phyloP scores from a whole-genome alignment of 768 basidiomycete genomes.

The Pisolithus marmoratus region DNA sequence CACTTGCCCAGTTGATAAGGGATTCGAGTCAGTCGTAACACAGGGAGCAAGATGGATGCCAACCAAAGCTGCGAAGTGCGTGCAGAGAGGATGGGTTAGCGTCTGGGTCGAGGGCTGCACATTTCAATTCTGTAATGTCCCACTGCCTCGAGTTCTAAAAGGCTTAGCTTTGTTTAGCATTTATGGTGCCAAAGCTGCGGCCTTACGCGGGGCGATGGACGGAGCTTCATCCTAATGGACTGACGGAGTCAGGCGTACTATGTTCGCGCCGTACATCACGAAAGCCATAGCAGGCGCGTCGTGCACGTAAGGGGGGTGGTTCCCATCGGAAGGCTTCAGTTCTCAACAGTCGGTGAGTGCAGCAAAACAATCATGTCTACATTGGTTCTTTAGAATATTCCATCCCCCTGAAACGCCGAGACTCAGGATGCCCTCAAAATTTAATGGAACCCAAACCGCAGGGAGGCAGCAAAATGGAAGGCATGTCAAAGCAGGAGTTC shows the following conservation, averaged over 20 bases:
- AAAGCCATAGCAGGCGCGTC: not conserved
- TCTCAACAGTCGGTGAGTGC: not conserved
- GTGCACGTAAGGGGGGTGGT: not conserved
- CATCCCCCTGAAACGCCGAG: not conserved
- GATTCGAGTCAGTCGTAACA: not conserved
- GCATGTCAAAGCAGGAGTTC: not conserved
- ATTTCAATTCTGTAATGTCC: not conserved
- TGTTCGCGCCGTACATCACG: not conserved
- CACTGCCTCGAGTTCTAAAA: slow-evolving; percentile 1
- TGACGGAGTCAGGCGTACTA: not conserved
- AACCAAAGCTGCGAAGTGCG: too few relatives aligned
- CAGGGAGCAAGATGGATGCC: not conserved
- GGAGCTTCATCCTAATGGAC: not conserved
- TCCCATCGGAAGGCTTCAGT: not conserved
- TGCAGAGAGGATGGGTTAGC: not conserved
- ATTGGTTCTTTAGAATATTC: not conserved
- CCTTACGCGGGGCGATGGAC: not conserved
- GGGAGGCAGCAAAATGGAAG: slow-evolving; percentile 1
- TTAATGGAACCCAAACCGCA: too few relatives aligned
- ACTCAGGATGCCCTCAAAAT: not conserved
- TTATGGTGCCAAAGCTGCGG: not conserved
- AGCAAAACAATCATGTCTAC: not conserved
- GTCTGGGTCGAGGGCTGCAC: slow-evolving; percentile 1
- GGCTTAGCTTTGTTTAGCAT: not conserved
- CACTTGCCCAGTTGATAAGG: not conserved